Conservation (phyloP, 768 basidiomycete genomes). For the Rubroboletus satanas region DNA sequence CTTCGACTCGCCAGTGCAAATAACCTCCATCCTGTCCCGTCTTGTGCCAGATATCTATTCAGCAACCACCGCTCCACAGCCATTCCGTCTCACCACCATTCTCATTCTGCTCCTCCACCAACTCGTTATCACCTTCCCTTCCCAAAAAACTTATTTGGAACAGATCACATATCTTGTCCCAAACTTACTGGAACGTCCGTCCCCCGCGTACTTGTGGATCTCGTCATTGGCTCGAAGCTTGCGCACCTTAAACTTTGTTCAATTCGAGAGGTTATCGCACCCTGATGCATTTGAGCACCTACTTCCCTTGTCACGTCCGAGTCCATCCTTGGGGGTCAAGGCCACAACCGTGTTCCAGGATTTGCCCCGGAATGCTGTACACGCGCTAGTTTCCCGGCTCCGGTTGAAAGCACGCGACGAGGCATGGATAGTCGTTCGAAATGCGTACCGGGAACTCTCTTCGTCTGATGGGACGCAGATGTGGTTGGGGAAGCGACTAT, state of each 20-base stretch:
- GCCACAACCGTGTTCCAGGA: constrained; percentile 4
- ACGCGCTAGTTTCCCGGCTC: constrained; percentile 42
- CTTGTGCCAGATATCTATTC: constrained; percentile 51
- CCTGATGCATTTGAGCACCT: constrained; percentile 25
- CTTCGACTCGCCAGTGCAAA: constrained; percentile 60
- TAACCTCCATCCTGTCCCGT: constrained; percentile 56
- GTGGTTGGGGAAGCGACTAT: constrained; percentile 52
- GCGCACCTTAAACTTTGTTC: constrained; percentile 51
- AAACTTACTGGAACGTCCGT: constrained; percentile 36
- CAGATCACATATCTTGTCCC: constrained; percentile 22
- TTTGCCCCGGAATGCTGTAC: constrained; percentile 42
- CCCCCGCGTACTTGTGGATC: constrained; percentile 48
- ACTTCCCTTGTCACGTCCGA: constrained; percentile 7
- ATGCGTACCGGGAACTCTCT: constrained; percentile 59
- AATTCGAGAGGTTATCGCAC: constrained; percentile 44
- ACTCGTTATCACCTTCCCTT: constrained; percentile 57
- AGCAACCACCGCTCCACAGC: constrained; percentile 8
- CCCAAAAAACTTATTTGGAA: constrained; percentile 49
- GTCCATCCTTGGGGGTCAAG: constrained; percentile 1
- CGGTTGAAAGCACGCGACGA: constrained; percentile 48
- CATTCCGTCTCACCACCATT: constrained; percentile 30
- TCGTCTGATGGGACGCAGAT: constrained; percentile 35
- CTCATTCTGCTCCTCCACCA: constrained; percentile 57
- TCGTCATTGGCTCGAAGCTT: constrained; percentile 47
- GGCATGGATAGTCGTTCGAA: constrained; percentile 58